Conservation (phyloP, 805 yeast species). For the Kazachstania psychrophila region DNA sequence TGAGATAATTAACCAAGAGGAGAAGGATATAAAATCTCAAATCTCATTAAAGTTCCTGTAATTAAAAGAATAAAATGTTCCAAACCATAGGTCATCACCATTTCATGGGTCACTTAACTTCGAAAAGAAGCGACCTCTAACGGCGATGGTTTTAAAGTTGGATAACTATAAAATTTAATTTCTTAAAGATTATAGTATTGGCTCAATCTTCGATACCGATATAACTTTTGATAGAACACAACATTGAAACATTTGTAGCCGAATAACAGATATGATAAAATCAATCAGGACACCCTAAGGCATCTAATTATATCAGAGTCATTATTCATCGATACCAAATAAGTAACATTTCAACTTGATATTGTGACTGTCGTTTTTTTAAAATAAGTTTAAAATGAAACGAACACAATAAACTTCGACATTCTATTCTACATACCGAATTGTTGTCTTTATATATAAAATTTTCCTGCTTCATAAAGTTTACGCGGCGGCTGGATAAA, state of each 20-base stretch:
- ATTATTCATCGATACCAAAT: conserved; percentile 3
- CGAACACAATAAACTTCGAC: too few species aligned
- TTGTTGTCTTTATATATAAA: too few species aligned
- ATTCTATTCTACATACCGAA: too few species aligned
- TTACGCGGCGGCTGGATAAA: too few species aligned
- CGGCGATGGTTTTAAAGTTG: conserved; percentile 98
- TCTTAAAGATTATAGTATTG: neutral
- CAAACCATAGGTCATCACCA: conserved; percentile 92
- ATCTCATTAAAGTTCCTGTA: conserved; percentile 22
- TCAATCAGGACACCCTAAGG: neutral
- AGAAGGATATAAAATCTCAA: conserved; percentile 21
- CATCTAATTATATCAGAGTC: neutral
- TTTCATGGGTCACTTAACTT: conserved; percentile 76
- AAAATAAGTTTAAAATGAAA: too few species aligned
- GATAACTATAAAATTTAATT: conserved; percentile 10
- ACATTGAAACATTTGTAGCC: conserved; percentile 1
- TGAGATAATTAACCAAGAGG: conserved; percentile 15
- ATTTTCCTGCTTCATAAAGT: too few species aligned
- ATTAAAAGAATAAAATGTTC: conserved; percentile 37
- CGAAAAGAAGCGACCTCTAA: conserved; percentile 70
- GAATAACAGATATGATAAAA: conserved; percentile 1
- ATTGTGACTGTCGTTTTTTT: neutral
- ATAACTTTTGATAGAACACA: neutral
- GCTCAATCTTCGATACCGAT: conserved; percentile 10
- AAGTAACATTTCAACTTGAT: neutral